Base-by-base conservation (phyloP, 768 basidiomycete genomes). In the Lactarius akahatsu region DNA sequence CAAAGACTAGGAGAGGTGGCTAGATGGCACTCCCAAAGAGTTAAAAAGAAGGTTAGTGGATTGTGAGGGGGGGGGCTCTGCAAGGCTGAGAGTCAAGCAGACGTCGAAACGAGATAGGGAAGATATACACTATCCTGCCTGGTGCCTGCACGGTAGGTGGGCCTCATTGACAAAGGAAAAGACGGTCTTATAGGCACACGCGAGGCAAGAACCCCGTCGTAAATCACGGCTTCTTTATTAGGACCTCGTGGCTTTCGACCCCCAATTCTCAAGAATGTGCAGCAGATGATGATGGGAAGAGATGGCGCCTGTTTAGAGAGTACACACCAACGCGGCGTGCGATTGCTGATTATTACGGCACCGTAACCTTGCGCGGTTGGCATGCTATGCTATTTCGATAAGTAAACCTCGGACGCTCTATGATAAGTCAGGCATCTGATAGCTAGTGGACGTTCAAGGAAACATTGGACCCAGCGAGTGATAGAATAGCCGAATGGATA, bases 141-240 rank as follows among this genome's bases (percentile, higher is more conserved):
- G 52, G 57, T 63, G 61, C 65, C 61, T 57, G 57, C 62, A 67
- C 58, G 56, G 66, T 54, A 63, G 58, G 66, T n/a, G 30, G 57
- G 50, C 57, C 62, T 50, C 62, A 55, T 67, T 63, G 61, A 56
- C 57, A 16, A 43, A 55, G 65, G 47, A 63, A 59, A 67, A 41
- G 61, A 36, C 57, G 58, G 62, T 47, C 66, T 63, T 59, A 67
- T 59, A 63, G 41, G 66, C 66, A 63, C 61, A 28, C 62, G 40
- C 62, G 62, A 63, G 62, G 66, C 61, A 61, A 50, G 55, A 28
- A 34, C 66, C 62, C 43, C 57, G 38, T 63, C 50, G 23, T 54
- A 56, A 63, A 59, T 67, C 66, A 67, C 66, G 57, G 34, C 62
- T 67, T 67, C 66, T 58, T 62, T 43, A 67, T 59, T 59, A 62